Percentiles rank a stretch among this genome's conserved stretches.
phyloP scores from a whole-genome alignment of 2,329 filamentous ascomycete species.

The Microcyclosporella mali region DNA sequence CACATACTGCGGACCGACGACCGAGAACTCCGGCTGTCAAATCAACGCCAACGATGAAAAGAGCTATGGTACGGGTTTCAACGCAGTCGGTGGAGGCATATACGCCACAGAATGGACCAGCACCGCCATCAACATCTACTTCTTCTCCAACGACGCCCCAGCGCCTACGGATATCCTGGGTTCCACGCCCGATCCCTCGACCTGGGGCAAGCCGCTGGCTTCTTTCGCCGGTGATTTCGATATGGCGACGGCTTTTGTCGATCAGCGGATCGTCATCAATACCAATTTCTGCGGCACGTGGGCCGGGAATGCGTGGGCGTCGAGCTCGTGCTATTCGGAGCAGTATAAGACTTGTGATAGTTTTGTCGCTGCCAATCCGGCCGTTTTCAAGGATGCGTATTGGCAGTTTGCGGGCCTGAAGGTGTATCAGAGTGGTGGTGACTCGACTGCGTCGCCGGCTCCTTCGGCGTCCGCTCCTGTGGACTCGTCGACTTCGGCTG shows the following conservation, averaged over 20 bases:
- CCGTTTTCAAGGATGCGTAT: slow-evolving; percentile 35
- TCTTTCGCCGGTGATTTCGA: slow-evolving; percentile 51
- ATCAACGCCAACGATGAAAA: slow-evolving; percentile 46
- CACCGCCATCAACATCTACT: slow-evolving; percentile 30
- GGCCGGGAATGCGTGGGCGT: slow-evolving; percentile 31
- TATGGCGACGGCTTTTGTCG: slow-evolving; percentile 30
- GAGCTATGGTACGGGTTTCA: slow-evolving; percentile 33
- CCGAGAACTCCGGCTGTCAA: slow-evolving; percentile 32
- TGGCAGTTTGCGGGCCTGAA: slow-evolving; percentile 38
- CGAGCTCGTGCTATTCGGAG: slow-evolving; percentile 29
- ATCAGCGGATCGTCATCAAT: slow-evolving; percentile 59
- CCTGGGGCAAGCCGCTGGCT: slow-evolving; percentile 58
- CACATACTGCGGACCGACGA: slow-evolving; percentile 35
- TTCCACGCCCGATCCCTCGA: slow-evolving; percentile 50
- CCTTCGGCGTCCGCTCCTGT: neutral
- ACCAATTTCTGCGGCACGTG: slow-evolving; percentile 41
- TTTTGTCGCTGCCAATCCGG: slow-evolving; percentile 32
- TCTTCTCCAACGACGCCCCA: slow-evolving; percentile 29
- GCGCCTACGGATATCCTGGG: slow-evolving; percentile 39
- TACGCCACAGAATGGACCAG: slow-evolving; percentile 33
- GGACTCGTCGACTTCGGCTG: too few species aligned
- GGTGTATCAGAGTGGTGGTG: slow-evolving; percentile 30
- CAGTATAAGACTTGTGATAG: slow-evolving; percentile 25
- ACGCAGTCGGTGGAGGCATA: slow-evolving; percentile 41
- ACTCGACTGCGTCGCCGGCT: neutral